Base-by-base conservation (phyloP, 2,329 filamentous ascomycete genomes). In the Aspergillus hortae region DNA sequence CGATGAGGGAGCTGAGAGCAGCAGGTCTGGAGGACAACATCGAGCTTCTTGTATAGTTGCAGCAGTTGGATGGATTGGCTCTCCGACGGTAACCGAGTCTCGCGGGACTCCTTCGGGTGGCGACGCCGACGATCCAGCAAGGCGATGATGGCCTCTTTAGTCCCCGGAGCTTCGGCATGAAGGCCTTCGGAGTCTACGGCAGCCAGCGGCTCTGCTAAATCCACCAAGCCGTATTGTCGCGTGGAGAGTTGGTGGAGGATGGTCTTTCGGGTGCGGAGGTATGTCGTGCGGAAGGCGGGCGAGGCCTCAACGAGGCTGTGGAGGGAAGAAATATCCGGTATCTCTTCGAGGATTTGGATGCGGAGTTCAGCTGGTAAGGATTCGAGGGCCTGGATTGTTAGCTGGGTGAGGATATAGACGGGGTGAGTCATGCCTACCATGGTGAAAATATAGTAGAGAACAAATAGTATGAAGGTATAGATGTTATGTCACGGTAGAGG, bases 111-210 rank as follows among this genome's bases (percentile, higher is more conserved):
- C 27, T 56, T 51, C 12, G 7, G 30, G n/a, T 48, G 51, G 27
- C 44, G 51, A 33, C 56, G 48, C 17, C 48, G 49, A 19, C 50
- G 52, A 35, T 58, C 51, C 2, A 58, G 48, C 19, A 56, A 44
- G 9, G 45, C 45, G 40, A 52, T 51, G 43, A 58, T 58, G 10
- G 48, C 48, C 6, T 41, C 12, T 11, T 53, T 52, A 48, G 56
- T 46, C 33, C 45, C 36, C 3, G 44, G 35, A 2, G 51, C 25
- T 15, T 58, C 54, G 25, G 54, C 56, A 35, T 56, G 41, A 5
- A 56, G 54, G 11, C 54, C 54, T n/a, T 46, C 43, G 10, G 56
- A 58, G 17, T 38, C 41, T 15, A 58, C 23, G 10, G 54, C 56
- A 3, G 55, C 50, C 14, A 58, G 10, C 19, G 56, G 51, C 30